Evolutionary conservation across 176 grass and related monocot genomes (phyloP), one percentile per base, ranked within the genome.

Genomic region (Oryza meridionalis): DNA sequence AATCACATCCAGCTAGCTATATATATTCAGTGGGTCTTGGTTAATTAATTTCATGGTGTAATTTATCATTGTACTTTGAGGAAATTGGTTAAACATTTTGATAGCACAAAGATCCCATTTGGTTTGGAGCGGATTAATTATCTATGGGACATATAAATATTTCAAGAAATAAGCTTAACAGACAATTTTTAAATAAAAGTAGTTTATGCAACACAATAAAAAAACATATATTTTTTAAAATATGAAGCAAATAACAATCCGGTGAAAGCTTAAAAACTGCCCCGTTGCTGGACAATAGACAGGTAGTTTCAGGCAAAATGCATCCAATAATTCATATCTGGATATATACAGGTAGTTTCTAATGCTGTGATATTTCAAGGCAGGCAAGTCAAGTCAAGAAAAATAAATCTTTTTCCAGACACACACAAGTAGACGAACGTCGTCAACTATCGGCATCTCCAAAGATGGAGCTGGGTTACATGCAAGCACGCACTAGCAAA

Each of bases 401-500:
- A 59, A n/a, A 7, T 35, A 35, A 7, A 59, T n/a, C 17, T 59
- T 59, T n/a, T 59, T 5, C 21, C 33, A 35, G 19, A n/a, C 55
- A 59, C 55, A 59, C 3, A 59, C 55, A 59, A 19, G 55, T n/a
- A 59, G 58, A 22, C 58, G 29, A 31, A 2, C 29, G 58, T 55
- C 5, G 2, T 61, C 58, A 61, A 61, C 7, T 3, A 53, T 16
- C 50, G 4, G 4, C 50, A 53, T 53, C 15, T 42, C 16, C 21
- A 78, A 86, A 67, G 32, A 55, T 6, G 14, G 68, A 67, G 84
- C 40, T 50, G 27, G 26, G 38, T 38, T 29, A 70, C 58, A 65
- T 76, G 87, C 63, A 63, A 70, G 68, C 65, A 63, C 51, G 53
- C 43, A 71, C 58, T 62, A 76, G 72, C 66, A 29, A 72, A 78